Evolutionary conservation across 192 early-diverging fungal genomes (phyloP), one percentile per base, ranked within the genome.

Genomic region (Glomus cerebriforme): DNA sequence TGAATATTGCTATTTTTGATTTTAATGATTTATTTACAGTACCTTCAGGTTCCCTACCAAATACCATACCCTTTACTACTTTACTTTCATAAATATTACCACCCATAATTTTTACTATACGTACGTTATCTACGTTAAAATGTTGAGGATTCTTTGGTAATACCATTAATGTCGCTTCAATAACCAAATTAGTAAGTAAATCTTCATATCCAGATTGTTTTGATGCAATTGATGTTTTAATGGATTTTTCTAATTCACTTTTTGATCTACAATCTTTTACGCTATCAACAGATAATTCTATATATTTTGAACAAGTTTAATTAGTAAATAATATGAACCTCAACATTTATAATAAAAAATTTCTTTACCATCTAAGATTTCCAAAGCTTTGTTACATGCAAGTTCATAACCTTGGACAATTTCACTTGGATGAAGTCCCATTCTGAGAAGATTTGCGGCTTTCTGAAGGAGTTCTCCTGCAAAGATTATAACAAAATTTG

Each of bases 201-300:
- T 94, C 93, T 88, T 98, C 97, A 83, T 98, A 92, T 43, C 97
- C 97, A 83, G 95, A 96, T 89, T 98, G 93, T 90, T 99, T 99
- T 19, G 97, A 88, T 58, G 91, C 92, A 69, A 99, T 92, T 7
- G 94, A 91, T 70, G 95, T 89, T 39, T 83, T 82, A 31, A 97
- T 89, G 47, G 93, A 92, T 86, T 95, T 95, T 32, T 85, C 77
- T 37, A 98, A 84, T 81, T 95, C 90, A 3, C 82, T 86, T 62
- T 83, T 81, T 73, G 82, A 83, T n/a, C 80, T 81, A 26, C 86
- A 79, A 73, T 83, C 82, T 64, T 81, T 84, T 39, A 96, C 83
- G 58, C 87, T 82, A 74, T 93, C 95, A 35, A 91, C 86, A 32
- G 86, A 80, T 70, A 98, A 86, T 72, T 86, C 92, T 94, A 83